These are phyloP conservation scores for Ulmus americana DNA, from an alignment of 331 rosid genomes.

Conservation along the genomic window DNA sequence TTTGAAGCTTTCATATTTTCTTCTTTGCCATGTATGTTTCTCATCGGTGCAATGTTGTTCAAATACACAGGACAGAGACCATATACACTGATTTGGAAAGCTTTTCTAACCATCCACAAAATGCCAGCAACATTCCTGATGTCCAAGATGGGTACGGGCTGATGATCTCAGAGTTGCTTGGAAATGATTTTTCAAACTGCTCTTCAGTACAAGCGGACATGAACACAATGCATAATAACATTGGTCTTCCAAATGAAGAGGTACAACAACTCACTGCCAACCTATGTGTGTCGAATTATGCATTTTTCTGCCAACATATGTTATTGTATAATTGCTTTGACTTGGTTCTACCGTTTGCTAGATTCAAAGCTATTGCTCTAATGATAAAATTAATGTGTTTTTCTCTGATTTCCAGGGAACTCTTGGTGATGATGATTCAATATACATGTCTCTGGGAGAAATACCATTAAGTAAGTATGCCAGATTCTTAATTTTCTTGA, in stretches of 20 bases:
- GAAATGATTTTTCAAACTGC: conserved; percentile 66
- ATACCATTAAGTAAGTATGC: conserved; percentile 92
- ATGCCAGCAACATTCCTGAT: conserved; percentile 58
- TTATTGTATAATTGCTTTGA: not conserved
- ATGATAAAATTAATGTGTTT: conserved; percentile 4
- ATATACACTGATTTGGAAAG: conserved; percentile 60
- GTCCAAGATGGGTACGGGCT: conserved; percentile 91
- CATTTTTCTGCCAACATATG: not conserved
- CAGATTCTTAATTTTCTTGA: conserved; percentile 42
- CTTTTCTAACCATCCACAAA: conserved; percentile 54
- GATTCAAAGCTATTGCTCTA: not conserved
- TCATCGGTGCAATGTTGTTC: conserved; percentile 25
- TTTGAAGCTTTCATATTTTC: conserved; percentile 10
- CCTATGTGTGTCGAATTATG: not conserved
- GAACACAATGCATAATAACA: conserved; percentile 57
- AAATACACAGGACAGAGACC: conserved; percentile 60
- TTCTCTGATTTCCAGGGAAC: conserved; percentile 57
- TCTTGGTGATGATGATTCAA: conserved; percentile 85
- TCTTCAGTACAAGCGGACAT: conserved; percentile 65
- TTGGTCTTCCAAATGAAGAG: conserved; percentile 69
- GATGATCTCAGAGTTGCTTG: conserved; percentile 84
- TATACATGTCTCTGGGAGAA: conserved; percentile 95
- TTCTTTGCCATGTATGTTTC: conserved; percentile 24
- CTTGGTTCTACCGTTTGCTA: not conserved
- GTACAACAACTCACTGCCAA: conserved; percentile 33